These are phyloP conservation scores for Lavandula angustifolia DNA, from an alignment of 257 asterid species.

Conservation along the genomic window DNA sequence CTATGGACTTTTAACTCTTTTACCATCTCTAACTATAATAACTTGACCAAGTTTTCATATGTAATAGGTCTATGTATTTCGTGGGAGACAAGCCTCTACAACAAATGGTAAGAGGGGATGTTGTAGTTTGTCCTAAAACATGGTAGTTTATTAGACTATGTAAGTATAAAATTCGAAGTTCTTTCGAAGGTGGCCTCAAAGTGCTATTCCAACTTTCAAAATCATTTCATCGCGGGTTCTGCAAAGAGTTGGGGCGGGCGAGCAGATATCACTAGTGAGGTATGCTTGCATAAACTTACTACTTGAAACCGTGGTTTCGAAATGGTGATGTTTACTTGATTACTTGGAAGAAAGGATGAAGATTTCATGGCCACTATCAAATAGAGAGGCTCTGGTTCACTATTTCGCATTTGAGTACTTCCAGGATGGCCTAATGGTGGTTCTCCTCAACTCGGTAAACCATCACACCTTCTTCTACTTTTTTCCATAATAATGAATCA, in stretches of 20 bases:
- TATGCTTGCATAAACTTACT: conserved; percentile 33
- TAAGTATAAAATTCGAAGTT: too few relatives aligned
- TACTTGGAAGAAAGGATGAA: conserved; percentile 88
- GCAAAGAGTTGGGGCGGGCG: conserved; percentile 63
- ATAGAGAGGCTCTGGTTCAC: conserved; percentile 75
- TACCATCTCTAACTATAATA: neutral
- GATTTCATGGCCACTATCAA: conserved; percentile 86
- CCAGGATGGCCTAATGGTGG: conserved; percentile 68
- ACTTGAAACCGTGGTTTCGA: neutral
- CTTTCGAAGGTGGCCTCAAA: conserved; percentile 99
- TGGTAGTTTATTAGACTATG: too few relatives aligned
- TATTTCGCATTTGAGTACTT: conserved; percentile 69
- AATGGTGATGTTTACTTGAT: conserved; percentile 40
- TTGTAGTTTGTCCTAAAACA: neutral
- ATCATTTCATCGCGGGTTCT: conserved; percentile 57
- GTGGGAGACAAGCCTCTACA: conserved; percentile 68
- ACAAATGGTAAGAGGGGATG: conserved; percentile 56
- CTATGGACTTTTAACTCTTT: neutral
- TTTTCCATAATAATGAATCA: too few relatives aligned
- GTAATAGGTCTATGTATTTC: conserved; percentile 77
- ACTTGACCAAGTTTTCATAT: conserved; percentile 18
- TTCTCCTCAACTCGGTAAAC: conserved; percentile 74
- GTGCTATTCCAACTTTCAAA: conserved; percentile 67
- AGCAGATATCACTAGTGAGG: conserved; percentile 88
- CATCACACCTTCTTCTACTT: neutral